Percentiles rank a stretch among this genome's conserved stretches.
Evolutionary conservation across 2,329 filamentous ascomycete genomes (phyloP).

Genomic region (Colletotrichum sp.): DNA sequence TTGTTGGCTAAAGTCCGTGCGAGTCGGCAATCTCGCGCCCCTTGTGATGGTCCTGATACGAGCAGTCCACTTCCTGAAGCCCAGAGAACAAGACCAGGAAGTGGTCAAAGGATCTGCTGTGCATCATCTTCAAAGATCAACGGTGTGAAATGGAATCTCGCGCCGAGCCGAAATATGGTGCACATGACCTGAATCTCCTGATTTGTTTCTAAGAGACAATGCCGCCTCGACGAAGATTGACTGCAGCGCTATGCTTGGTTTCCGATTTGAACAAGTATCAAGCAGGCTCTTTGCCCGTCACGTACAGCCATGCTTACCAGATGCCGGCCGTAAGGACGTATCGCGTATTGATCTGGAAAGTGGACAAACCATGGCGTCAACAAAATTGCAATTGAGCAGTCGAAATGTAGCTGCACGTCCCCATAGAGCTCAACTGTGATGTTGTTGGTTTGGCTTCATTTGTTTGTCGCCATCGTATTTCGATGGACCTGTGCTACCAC

Average conservation of each 20-base stretch:
- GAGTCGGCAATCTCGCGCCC: background rate
- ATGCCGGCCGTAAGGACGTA: background rate
- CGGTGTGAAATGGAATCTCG: background rate
- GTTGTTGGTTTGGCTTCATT: background rate
- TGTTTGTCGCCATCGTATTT: background rate
- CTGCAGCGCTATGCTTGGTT: background rate
- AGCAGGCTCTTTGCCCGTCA: fast-evolving
- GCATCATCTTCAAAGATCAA: background rate
- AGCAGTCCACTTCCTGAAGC: background rate
- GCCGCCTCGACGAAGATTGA: background rate
- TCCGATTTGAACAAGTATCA: background rate
- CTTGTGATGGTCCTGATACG: background rate
- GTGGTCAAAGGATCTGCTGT: background rate
- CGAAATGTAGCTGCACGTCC: background rate
- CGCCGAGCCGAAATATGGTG: background rate
- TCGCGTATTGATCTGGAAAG: background rate
- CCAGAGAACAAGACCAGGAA: background rate
- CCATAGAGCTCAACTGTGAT: background rate
- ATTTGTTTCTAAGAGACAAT: background rate
- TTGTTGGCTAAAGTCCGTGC: background rate
- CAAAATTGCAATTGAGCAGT: background rate
- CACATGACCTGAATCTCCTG: background rate
- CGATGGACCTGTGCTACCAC: background rate
- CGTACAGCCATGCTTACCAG: background rate
- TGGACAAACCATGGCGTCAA: background rate